Base-by-base conservation (phyloP, 257 asterid genomes). In the Solanum gandarillasii region DNA sequence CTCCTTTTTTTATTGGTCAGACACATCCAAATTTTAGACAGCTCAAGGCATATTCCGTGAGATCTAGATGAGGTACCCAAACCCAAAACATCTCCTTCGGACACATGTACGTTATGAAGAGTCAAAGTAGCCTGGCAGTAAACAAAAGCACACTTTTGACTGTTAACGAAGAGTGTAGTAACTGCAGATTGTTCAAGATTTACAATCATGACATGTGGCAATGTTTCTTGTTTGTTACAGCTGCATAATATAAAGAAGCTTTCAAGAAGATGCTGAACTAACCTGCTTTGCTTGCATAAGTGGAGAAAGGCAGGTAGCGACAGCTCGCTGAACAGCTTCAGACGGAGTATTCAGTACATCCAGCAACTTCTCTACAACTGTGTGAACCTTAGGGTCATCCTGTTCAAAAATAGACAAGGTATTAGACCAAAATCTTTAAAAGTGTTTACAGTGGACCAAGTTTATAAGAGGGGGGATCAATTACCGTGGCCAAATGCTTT, bases 251-350 rank as follows among this genome's bases (percentile, higher is more conserved):
- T 36, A 65, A 48, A 85, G 70, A 62, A 78, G 34, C 81, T 74
- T 74, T 84, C 65, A 7, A 23, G 83, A 75, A 88, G n/a, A 65
- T 32, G 7, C 70, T 32, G 23, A 67, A 87, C 86, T 14, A 81
- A 97, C 99, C 98, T 97, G 96, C 91, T 97, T 95, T 52, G 99
- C 95, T 90, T 91, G 96, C 99, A 95, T 95, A 87, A 97, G 90
- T 29, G 99, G 99, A 87, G 99, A 93, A 89, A 97, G 98, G 92
- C 99, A 97, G 73, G 92, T 68, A 36, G 99, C 94, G 87, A 97
- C 99, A 65, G 99, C 99, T 84, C 98, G 94, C 88, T 97, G 99
- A 86, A 97, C 99, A 86, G 99, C 95, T 92, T 97, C 99, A 88
- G 99, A 95, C 86, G 99, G 99, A 88, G 99, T 97, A 88, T 95